A percentile compares a stretch with the other conserved stretches of the same genome.
Evolutionary conservation across 768 basidiomycete genomes (phyloP).

Genomic region (Kockovaella imperatae): DNA sequence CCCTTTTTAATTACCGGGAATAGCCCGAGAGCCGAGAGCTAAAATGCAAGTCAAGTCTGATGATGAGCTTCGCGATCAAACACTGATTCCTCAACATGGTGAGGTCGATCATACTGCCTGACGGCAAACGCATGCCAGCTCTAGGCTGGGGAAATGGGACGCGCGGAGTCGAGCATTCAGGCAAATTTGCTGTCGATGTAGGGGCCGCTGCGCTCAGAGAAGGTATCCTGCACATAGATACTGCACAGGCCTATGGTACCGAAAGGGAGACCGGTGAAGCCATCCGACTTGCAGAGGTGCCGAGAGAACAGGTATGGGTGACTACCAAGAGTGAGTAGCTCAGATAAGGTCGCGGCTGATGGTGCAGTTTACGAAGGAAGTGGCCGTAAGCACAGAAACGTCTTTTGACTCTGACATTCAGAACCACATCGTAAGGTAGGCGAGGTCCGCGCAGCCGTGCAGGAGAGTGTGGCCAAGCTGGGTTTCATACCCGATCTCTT

Average conservation of each 20-base stretch:
- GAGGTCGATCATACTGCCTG: constrained; percentile 26
- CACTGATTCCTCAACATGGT: constrained; percentile 13
- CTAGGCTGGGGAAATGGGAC: constrained; percentile 38
- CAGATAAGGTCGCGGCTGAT: no score
- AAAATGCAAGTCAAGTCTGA: no score
- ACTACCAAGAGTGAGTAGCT: constrained; percentile 39
- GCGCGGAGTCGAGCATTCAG: constrained; percentile 7
- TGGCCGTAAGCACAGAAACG: neutral
- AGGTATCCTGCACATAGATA: constrained; percentile 37
- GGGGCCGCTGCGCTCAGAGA: constrained; percentile 25
- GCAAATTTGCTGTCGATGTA: constrained; percentile 12
- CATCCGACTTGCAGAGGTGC: constrained; percentile 13
- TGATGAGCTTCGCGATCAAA: no score
- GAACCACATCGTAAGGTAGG: constrained; percentile 14
- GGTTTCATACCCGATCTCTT: constrained; percentile 33
- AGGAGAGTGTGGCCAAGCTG: constrained; percentile 22
- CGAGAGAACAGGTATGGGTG: constrained; percentile 26
- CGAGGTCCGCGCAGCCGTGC: constrained; percentile 23
- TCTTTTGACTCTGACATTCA: neutral
- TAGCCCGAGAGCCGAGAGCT: no score
- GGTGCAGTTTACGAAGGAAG: neutral
- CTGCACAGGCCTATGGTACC: constrained; percentile 35
- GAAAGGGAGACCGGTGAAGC: constrained; percentile 29
- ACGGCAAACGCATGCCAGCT: constrained; percentile 36
- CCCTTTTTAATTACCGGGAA: no score